These are phyloP conservation scores for Boletus rubropictus DNA, from an alignment of 768 basidiomycete species.

Conservation along the genomic window DNA sequence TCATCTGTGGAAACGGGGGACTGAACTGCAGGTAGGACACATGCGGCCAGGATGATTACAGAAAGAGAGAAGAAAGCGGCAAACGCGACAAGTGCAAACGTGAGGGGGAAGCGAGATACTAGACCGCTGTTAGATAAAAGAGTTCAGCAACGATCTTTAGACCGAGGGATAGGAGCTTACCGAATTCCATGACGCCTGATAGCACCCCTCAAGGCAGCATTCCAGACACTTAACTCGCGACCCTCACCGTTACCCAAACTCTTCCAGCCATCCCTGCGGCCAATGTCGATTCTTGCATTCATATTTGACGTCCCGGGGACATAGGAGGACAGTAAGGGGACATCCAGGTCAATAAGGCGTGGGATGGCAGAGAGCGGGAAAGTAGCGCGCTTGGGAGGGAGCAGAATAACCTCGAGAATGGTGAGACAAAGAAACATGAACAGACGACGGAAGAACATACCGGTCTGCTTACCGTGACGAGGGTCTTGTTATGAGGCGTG, in stretches of 20 bases:
- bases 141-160: not conserved
- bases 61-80: conserved; percentile 44
- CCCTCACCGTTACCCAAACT: conserved; percentile 62
- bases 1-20: conserved; percentile 20
- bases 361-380: conserved; percentile 38
- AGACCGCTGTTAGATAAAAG: conserved; percentile 45
- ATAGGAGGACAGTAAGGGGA: conserved; percentile 57
- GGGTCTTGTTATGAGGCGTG: conserved; percentile 57
- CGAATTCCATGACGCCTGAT: conserved; percentile 65
- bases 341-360: conserved; percentile 40
- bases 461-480: conserved; percentile 55
- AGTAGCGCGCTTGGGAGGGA: conserved; percentile 33
- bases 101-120: conserved; percentile 62
- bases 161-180: conserved; percentile 35
- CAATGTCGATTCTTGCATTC: conserved; percentile 62
- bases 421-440: conserved; percentile 6
- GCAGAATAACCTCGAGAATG: conserved; percentile 49
- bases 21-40: conserved; percentile 45
- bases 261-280: conserved; percentile 70
- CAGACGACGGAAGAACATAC: conserved; percentile 38
- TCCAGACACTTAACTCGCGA: conserved; percentile 63
- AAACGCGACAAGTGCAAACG: conserved; percentile 45
- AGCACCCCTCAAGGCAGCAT: conserved; percentile 55
- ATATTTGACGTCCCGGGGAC: conserved; percentile 42
- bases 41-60: conserved; percentile 42